phyloP scores from a whole-genome alignment of 257 asterid genomes.

The Plectranthus barbatus region DNA sequence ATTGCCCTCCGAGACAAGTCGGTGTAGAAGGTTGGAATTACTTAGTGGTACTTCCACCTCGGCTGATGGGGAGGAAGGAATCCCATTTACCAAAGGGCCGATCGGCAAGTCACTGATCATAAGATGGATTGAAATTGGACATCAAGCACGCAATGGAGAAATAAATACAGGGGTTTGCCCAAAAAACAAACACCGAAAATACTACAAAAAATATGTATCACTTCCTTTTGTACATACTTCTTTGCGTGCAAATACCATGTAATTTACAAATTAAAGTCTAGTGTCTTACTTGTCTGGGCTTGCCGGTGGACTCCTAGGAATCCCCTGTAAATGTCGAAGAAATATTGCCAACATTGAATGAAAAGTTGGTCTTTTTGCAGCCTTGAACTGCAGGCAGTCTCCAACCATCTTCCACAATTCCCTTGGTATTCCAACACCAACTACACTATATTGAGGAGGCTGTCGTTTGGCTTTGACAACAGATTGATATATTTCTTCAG shows the following conservation, averaged over 20 bases:
- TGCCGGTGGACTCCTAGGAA: slow-evolving; percentile 93
- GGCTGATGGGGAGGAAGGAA: slow-evolving; percentile 32
- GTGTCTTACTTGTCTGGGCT: slow-evolving; percentile 89
- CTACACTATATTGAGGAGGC: slow-evolving; percentile 96
- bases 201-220: background rate
- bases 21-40: slow-evolving; percentile 60
- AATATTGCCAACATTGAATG: slow-evolving; percentile 82
- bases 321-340: slow-evolving; percentile 89
- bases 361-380: slow-evolving; percentile 84
- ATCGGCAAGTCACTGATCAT: slow-evolving; percentile 56
- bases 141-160: slow-evolving; percentile 8
- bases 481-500: slow-evolving; percentile 81
- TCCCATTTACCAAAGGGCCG: slow-evolving; percentile 54
- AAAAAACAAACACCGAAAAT: slow-evolving; percentile 1
- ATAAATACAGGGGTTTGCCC: slow-evolving; percentile 6
- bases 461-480: slow-evolving; percentile 80
- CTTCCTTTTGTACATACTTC: background rate
- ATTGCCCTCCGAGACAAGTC: slow-evolving; percentile 82
- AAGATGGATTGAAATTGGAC: slow-evolving; percentile 14
- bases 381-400: slow-evolving; percentile 92
- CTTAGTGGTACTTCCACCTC: slow-evolving; percentile 40
- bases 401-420: slow-evolving; percentile 99
- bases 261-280: slow-evolving; percentile 12
- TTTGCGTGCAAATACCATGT: background rate
- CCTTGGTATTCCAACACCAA: slow-evolving; percentile 96